A percentile compares a stretch with the other conserved stretches of the same genome.
Conservation (phyloP, 1,284 basidiomycete species). For the Coniophora puteana region DNA sequence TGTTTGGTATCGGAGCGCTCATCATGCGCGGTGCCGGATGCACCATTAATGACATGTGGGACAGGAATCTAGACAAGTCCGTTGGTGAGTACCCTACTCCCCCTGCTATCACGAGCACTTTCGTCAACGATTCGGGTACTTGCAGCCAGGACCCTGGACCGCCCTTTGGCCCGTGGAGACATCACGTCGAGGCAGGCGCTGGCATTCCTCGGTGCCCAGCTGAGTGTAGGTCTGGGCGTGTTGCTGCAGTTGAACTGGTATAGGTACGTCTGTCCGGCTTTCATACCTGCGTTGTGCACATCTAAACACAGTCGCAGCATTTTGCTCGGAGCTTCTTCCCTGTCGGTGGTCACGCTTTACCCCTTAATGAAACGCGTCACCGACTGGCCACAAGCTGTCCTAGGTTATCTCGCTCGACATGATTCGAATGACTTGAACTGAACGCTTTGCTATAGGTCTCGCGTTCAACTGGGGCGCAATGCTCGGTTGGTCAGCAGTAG, state of each 20-base stretch:
- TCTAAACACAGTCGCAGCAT: slow-evolving; percentile 53
- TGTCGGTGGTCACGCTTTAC: slow-evolving; percentile 86
- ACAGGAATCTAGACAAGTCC: slow-evolving; percentile 84
- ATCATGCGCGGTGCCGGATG: slow-evolving; percentile 99
- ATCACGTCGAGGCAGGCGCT: slow-evolving; percentile 77
- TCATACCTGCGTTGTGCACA: neutral
- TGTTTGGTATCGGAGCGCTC: slow-evolving; percentile 90
- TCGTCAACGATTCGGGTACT: neutral
- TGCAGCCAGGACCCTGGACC: slow-evolving; percentile 40
- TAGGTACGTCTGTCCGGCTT: slow-evolving; percentile 52
- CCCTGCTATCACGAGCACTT: neutral
- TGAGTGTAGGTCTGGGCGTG: slow-evolving; percentile 84
- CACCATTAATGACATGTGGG: slow-evolving; percentile 99
- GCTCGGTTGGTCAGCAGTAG: slow-evolving; percentile 94
- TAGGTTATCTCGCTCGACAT: slow-evolving; percentile 48
- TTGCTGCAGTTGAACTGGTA: slow-evolving; percentile 94
- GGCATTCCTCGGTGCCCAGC: slow-evolving; percentile 81
- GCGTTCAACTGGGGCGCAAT: slow-evolving; percentile 98
- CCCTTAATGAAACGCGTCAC: slow-evolving; percentile 98
- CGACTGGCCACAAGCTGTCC: slow-evolving; percentile 93
- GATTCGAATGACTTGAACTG: slow-evolving; percentile 4
- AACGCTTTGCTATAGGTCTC: slow-evolving; percentile 59
- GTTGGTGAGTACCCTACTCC: slow-evolving; percentile 68
- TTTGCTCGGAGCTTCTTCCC: slow-evolving; percentile 84
- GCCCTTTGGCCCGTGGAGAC: slow-evolving; percentile 78